A percentile compares a stretch with the other conserved stretches of the same genome.
phyloP scores from a whole-genome alignment of 2,329 filamentous ascomycete genomes.

The Colletotrichum sp. region DNA sequence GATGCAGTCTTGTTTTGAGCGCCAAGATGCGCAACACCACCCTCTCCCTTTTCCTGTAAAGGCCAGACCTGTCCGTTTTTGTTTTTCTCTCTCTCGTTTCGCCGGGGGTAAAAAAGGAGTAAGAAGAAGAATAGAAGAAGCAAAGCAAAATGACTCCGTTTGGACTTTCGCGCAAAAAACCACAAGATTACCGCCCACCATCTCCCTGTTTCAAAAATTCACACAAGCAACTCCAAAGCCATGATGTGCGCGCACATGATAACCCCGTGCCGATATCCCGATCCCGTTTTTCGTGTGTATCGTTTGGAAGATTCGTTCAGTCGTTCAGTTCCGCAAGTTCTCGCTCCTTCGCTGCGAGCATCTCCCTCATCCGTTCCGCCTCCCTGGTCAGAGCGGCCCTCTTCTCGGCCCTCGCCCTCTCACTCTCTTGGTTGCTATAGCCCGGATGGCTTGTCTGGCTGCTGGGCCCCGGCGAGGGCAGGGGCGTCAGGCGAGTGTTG shows the following conservation, averaged over 20 bases:
- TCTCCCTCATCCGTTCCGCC: conserved; percentile 76
- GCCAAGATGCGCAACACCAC: conserved; percentile 7
- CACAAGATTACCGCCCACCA: background rate
- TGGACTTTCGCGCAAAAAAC: background rate
- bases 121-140: background rate
- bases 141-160: background rate
- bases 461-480: conserved; percentile 29
- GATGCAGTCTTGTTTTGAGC: conserved; percentile 3
- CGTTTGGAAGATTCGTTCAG: conserved; percentile 2
- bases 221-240: conserved; percentile 3
- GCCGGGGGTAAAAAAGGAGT: background rate
- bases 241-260: background rate
- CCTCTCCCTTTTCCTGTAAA: background rate
- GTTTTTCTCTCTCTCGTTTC: background rate
- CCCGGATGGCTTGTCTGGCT: conserved; percentile 26
- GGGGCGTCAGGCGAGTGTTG: conserved; percentile 27
- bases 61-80: conserved; percentile 5
- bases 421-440: conserved; percentile 45
- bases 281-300: conserved; percentile 9
- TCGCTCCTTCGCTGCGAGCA: conserved; percentile 74
- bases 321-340: conserved; percentile 58
- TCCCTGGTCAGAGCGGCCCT: conserved; percentile 72
- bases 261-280: background rate
- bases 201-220: background rate
- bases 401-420: conserved; percentile 62